Conservation (phyloP, 768 basidiomycete species). For the Russula olivacea region DNA sequence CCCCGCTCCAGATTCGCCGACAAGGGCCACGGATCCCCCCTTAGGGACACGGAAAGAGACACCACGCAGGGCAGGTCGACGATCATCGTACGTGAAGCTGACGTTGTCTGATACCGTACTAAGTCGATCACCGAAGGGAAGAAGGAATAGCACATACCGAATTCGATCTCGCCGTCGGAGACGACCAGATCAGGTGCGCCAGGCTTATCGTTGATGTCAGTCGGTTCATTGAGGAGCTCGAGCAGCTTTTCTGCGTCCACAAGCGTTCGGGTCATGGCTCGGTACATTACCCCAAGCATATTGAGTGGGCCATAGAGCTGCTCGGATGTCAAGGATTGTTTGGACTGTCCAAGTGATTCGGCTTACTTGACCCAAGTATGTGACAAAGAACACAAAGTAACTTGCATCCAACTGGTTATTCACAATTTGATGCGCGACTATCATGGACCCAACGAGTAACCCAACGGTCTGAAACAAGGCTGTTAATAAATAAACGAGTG, state of each 20-base stretch:
- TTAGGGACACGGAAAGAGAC: constrained; percentile 87
- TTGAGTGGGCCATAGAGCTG: constrained; percentile 71
- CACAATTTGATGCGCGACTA: constrained; percentile 68
- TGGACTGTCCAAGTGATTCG: not conserved
- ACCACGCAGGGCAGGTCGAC: constrained; percentile 61
- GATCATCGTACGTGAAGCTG: constrained; percentile 75
- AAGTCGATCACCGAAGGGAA: not conserved
- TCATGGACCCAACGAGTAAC: constrained; percentile 73
- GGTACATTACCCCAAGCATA: constrained; percentile 74
- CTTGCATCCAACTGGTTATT: constrained; percentile 45
- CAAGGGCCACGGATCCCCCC: constrained; percentile 82
- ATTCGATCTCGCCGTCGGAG: constrained; percentile 75
- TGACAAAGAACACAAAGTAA: constrained; percentile 75
- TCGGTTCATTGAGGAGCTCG: constrained; percentile 72
- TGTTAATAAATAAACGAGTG: not conserved
- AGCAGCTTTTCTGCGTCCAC: constrained; percentile 83
- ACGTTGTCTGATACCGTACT: constrained; percentile 58
- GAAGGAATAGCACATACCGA: constrained; percentile 47
- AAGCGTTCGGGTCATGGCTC: constrained; percentile 66
- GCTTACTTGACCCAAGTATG: constrained; percentile 71
- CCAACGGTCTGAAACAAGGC: constrained; percentile 52
- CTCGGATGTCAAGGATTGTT: constrained; percentile 10
- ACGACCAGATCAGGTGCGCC: constrained; percentile 69
- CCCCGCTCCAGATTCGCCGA: constrained; percentile 76
- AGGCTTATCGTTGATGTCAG: constrained; percentile 77